Evolutionary conservation across 176 grass and related monocot species (phyloP).

Genomic region (Aegilops sharonensis): DNA sequence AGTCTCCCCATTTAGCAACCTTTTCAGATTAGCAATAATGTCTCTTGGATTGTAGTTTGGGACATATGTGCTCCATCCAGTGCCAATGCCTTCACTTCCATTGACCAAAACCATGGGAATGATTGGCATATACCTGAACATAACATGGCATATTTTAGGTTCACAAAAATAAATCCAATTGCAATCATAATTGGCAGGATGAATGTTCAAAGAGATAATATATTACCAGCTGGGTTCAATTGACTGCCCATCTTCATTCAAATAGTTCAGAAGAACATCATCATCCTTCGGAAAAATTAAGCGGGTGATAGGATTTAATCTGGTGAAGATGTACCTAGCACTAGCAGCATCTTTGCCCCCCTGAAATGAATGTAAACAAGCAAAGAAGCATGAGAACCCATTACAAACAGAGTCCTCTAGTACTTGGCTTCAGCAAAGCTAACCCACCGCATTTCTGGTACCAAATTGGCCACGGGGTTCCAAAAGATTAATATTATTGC

Average conservation of each 20-base stretch:
- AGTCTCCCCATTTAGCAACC: constrained; percentile 52
- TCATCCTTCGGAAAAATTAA: constrained; percentile 85
- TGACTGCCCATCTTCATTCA: constrained; percentile 78
- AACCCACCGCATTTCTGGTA: constrained; percentile 51
- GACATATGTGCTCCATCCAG: constrained; percentile 80
- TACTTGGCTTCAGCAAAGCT: neutral
- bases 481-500: constrained; percentile 87
- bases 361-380: constrained; percentile 32
- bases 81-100: constrained; percentile 96
- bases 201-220: neutral
- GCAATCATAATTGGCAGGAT: neutral
- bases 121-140: constrained; percentile 77
- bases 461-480: constrained; percentile 80
- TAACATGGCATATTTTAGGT: neutral
- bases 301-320: constrained; percentile 48
- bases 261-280: constrained; percentile 76
- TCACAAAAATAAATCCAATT: neutral
- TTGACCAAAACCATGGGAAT: constrained; percentile 91
- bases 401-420: neutral
- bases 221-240: constrained; percentile 91
- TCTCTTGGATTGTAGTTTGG: constrained; percentile 94
- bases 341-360: constrained; percentile 93
- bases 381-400: neutral
- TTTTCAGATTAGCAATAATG: constrained; percentile 63
- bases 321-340: constrained; percentile 73